Conservation (phyloP, 2,329 filamentous ascomycete genomes). For the Aureobasidium sp. region DNA sequence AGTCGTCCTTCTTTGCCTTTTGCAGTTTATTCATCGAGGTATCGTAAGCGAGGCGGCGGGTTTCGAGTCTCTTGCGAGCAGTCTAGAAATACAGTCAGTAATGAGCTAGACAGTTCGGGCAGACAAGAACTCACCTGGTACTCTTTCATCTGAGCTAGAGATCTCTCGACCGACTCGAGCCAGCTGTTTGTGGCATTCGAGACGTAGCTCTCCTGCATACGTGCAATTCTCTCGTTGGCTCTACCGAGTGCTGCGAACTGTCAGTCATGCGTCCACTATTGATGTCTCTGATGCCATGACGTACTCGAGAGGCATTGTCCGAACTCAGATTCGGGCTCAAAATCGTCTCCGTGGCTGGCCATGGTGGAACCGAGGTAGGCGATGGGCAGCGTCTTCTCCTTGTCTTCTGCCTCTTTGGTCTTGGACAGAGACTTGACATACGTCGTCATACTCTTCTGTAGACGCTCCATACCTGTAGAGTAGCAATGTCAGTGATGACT, state of each 20-base stretch:
- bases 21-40: slow-evolving; percentile 83
- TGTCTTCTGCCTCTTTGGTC: slow-evolving; percentile 76
- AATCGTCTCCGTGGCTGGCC: slow-evolving; percentile 85
- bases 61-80: slow-evolving; percentile 90
- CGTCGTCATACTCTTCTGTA: slow-evolving; percentile 74
- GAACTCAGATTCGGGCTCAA: slow-evolving; percentile 83
- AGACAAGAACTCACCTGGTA: slow-evolving; percentile 61
- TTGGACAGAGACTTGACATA: slow-evolving; percentile 87
- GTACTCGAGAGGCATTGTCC: slow-evolving; percentile 68
- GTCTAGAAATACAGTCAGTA: slow-evolving; percentile 36
- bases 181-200: slow-evolving; percentile 70
- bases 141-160: slow-evolving; percentile 91
- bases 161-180: slow-evolving; percentile 87
- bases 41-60: slow-evolving; percentile 80
- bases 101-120: neutral
- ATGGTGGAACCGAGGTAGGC: slow-evolving; percentile 76
- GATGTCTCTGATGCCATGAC: neutral
- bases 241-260: slow-evolving; percentile 59
- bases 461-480: slow-evolving; percentile 69
- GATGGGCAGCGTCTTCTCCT: slow-evolving; percentile 75
- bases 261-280: neutral
- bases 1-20: slow-evolving; percentile 90
- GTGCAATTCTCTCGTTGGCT: slow-evolving; percentile 78
- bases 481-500: neutral
- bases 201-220: slow-evolving; percentile 77